These are phyloP conservation scores for Berkeleyomyces basicola DNA, from an alignment of 2,329 filamentous ascomycete species.

Conservation along the genomic window DNA sequence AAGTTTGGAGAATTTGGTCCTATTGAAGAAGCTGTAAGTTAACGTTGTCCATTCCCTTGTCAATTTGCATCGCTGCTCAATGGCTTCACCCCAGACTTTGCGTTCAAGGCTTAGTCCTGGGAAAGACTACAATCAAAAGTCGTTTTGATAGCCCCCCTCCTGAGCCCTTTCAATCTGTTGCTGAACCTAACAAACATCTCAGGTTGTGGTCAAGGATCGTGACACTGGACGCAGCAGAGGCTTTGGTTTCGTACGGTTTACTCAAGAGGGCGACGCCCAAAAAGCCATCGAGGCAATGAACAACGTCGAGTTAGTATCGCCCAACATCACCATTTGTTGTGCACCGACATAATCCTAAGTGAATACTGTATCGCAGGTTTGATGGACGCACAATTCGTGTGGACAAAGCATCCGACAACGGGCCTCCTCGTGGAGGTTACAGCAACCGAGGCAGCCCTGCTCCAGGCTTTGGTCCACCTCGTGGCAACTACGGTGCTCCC, in stretches of 20 bases:
- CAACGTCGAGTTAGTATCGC: constrained; percentile 60
- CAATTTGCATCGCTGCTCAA: not conserved
- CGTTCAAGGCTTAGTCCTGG: not conserved
- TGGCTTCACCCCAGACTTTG: not conserved
- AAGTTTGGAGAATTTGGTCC: constrained; percentile 87
- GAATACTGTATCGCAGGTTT: constrained; percentile 42
- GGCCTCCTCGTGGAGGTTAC: constrained; percentile 32
- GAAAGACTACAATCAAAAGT: no score
- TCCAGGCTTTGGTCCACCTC: constrained; percentile 27
- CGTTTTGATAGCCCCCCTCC: not conserved
- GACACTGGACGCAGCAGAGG: constrained; percentile 93
- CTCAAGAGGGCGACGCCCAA: constrained; percentile 58
- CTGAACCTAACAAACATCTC: constrained; percentile 10
- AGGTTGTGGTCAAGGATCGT: constrained; percentile 97
- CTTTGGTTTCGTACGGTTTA: constrained; percentile 90
- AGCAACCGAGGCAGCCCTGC: constrained; percentile 25
- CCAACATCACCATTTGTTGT: not conserved
- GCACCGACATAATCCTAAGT: constrained; percentile 2
- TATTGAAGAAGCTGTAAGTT: constrained; percentile 87
- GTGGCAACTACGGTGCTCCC: constrained; percentile 27
- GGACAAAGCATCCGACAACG: constrained; percentile 80
- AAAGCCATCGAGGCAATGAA: constrained; percentile 66
- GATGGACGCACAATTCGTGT: constrained; percentile 90
- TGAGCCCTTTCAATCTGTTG: not conserved
- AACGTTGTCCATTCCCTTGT: not conserved